Base-by-base conservation (phyloP, 768 basidiomycete genomes). In the Hygrocybe punicea region DNA sequence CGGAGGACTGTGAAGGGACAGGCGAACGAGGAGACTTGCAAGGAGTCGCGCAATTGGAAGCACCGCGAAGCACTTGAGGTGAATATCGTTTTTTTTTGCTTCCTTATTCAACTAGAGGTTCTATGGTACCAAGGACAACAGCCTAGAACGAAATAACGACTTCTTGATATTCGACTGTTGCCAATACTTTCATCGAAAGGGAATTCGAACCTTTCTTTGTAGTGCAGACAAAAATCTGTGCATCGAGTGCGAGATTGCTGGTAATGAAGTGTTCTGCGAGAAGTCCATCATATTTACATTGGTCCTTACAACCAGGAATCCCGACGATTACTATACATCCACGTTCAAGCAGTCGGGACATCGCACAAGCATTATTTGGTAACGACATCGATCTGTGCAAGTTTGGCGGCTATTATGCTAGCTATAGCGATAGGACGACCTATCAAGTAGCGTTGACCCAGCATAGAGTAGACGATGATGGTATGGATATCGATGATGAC, bases 161-260 rank as follows among this genome's bases (percentile, higher is more conserved):
- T 76, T 77, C 51, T 70, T 87, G 37, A 90, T 93, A 62, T 70
- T 87, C 52, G 91, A 92, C 66, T 93, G 90, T 62, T 87, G 85
- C 63, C 72, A 77, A 61, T 87, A 84, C 67, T 89, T 86, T 47
- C 68, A 61, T 37, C 75, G 71, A 23, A 53, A 52, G n/a, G 70
- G 64, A 45, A 72, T 75, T n/a, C 75, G 69, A 58, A 85, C 85
- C n/a, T 72, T 80, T 52, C 62, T 91, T 44, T 84, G 85, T 66
- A 89, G 83, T 55, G 81, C 77, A 47, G 91, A 93, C 69, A 84
- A 81, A 47, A 86, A 87, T 60, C 70, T 92, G 29, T 81, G 79
- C 55, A 72, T 84, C 50, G 76, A 84, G 60, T 75, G 75, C 34
- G 76, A 80, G 63, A 76, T 73, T 23, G 68, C 74, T 47, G 74